Evolutionary conservation across 2,329 filamentous ascomycete species (phyloP).

Genomic region (Dothideomycetidae sp.): DNA sequence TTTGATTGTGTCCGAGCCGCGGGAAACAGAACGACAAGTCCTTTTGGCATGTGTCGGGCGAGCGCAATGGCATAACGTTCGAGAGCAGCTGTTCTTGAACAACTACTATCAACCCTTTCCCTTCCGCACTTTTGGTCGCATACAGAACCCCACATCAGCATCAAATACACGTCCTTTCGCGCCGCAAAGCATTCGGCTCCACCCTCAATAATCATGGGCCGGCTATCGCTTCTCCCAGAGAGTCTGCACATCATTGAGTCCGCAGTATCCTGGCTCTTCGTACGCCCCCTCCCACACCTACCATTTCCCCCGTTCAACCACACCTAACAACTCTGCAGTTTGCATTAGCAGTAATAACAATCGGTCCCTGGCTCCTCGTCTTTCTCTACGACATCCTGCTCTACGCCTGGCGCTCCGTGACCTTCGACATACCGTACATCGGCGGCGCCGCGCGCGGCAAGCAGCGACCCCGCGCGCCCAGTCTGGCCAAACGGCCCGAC

Average conservation of each 20-base stretch:
- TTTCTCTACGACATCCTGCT: constrained; percentile 50
- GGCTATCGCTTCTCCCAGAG: constrained; percentile 50
- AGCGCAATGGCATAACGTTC: too few relatives aligned
- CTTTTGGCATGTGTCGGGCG: too few relatives aligned
- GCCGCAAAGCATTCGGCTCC: too few relatives aligned
- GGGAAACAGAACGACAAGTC: too few relatives aligned
- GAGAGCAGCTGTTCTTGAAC: too few relatives aligned
- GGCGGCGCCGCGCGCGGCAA: constrained; percentile 48
- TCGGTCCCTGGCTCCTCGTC: constrained; percentile 48
- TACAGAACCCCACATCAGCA: too few relatives aligned
- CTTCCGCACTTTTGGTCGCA: too few relatives aligned
- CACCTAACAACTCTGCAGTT: constrained; percentile 37
- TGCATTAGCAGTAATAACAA: constrained; percentile 43
- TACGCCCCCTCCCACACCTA: constrained; percentile 27
- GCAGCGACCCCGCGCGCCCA: constrained; percentile 46
- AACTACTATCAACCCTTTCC: too few relatives aligned
- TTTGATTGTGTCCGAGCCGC: too few relatives aligned
- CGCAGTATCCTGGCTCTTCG: constrained; percentile 49
- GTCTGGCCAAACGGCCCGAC: constrained; percentile 42
- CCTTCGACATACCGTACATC: constrained; percentile 44
- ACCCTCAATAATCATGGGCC: too few relatives aligned
- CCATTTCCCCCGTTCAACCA: neutral
- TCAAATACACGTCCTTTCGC: too few relatives aligned
- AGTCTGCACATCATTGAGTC: constrained; percentile 44
- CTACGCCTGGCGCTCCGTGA: constrained; percentile 44